Evolutionary conservation across 2,329 filamentous ascomycete species (phyloP).

Genomic region (Davidsoniella eucalypti): DNA sequence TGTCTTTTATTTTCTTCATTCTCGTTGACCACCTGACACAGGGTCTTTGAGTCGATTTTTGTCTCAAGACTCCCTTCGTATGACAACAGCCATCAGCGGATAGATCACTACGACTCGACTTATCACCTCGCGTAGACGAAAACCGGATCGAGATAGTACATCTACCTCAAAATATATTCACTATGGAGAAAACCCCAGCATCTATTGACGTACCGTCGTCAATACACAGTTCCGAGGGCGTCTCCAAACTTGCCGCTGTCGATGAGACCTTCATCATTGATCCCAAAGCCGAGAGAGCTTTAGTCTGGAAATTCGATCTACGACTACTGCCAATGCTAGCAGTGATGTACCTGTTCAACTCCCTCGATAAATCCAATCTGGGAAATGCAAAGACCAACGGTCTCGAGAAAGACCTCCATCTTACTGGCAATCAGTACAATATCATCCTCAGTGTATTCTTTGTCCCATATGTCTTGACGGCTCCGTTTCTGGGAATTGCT

Average conservation of each 20-base stretch:
- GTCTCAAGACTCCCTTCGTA: too few relatives aligned
- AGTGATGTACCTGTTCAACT: constrained; percentile 37
- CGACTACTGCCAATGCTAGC: constrained; percentile 37
- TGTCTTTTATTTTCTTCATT: too few relatives aligned
- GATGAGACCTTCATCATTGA: constrained; percentile 17
- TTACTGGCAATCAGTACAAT: constrained; percentile 51
- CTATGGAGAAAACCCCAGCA: too few relatives aligned
- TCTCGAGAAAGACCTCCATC: constrained; percentile 27
- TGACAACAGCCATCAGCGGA: too few relatives aligned
- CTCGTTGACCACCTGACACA: too few relatives aligned
- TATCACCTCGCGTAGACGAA: too few relatives aligned
- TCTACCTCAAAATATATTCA: too few relatives aligned
- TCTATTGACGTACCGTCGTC: too few relatives aligned
- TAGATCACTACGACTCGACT: too few relatives aligned
- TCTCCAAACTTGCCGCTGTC: background rate
- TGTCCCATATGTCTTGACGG: constrained; percentile 56
- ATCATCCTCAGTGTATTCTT: constrained; percentile 58
- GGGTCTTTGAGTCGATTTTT: too few relatives aligned
- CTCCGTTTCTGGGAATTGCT: constrained; percentile 40
- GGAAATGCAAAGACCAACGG: constrained; percentile 40
- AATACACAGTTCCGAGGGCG: too few relatives aligned
- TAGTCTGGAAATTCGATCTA: constrained; percentile 38
- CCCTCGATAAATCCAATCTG: constrained; percentile 27
- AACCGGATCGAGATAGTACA: too few relatives aligned
- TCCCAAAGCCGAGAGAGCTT: constrained; percentile 30